Percentiles rank a stretch among this genome's conserved stretches.
Conservation (phyloP, 164 flowering plant genomes). For the Taxillus chinensis region DNA sequence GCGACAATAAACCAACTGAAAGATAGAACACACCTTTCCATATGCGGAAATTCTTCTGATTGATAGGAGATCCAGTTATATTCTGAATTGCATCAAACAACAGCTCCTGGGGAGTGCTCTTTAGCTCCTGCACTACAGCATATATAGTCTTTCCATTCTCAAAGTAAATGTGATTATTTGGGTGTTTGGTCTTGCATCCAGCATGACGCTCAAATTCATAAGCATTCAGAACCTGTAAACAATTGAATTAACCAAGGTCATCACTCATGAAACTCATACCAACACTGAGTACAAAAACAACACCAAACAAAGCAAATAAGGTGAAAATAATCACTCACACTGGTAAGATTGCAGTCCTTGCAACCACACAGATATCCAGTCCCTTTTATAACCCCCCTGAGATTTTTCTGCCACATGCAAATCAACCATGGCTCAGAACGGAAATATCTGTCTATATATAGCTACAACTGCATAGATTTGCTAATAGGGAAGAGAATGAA, state of each 20-base stretch:
- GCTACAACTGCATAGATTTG: background rate
- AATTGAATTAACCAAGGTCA: background rate
- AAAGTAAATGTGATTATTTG: slow-evolving; percentile 59
- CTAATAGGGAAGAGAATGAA: background rate
- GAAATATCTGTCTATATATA: background rate
- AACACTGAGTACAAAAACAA: background rate
- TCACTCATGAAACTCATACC: background rate
- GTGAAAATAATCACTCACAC: slow-evolving; percentile 14
- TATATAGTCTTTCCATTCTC: slow-evolving; percentile 65
- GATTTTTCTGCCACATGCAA: slow-evolving; percentile 26
- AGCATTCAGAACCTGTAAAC: slow-evolving; percentile 43
- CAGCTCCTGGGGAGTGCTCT: slow-evolving; percentile 42
- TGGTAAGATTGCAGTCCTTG: slow-evolving; percentile 26
- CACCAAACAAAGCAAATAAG: background rate
- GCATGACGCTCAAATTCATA: slow-evolving; percentile 68
- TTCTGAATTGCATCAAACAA: slow-evolving; percentile 45
- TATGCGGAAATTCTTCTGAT: slow-evolving; percentile 33
- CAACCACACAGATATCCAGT: slow-evolving; percentile 53
- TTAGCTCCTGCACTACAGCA: slow-evolving; percentile 56
- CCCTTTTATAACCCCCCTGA: slow-evolving; percentile 38
- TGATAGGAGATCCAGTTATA: slow-evolving; percentile 40
- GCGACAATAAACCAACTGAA: no score
- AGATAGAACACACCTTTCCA: slow-evolving; percentile 43
- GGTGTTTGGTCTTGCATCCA: slow-evolving; percentile 57
- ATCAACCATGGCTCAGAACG: background rate